Conservation (phyloP, 371 early-diverging fungal species). For the Chytridium lagenaria region DNA sequence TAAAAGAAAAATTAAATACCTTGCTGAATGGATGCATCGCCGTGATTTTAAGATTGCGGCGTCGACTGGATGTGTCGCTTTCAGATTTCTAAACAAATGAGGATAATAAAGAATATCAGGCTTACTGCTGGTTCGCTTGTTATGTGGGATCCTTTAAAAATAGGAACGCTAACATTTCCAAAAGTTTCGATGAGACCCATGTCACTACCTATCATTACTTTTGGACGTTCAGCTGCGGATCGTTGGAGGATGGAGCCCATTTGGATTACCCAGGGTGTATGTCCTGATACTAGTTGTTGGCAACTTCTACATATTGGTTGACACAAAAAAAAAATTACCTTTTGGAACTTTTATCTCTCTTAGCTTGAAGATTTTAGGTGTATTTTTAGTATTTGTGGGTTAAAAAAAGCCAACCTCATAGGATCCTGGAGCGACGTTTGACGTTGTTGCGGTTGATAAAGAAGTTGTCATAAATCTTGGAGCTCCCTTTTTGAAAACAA, state of each 20-base stretch:
- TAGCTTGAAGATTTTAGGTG: too few species aligned
- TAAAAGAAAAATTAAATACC: too few species aligned
- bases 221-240: slow-evolving; percentile 18
- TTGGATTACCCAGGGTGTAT: slow-evolving; percentile 24
- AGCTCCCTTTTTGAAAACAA: slow-evolving; percentile 12
- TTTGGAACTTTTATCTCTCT: not conserved
- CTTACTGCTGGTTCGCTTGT: not conserved
- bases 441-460: not conserved
- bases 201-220: slow-evolving; percentile 24
- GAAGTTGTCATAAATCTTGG: not conserved
- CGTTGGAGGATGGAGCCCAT: slow-evolving; percentile 20
- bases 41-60: slow-evolving; percentile 5
- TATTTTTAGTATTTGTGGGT: too few species aligned
- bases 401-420: slow-evolving; percentile 13
- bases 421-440: slow-evolving; percentile 14
- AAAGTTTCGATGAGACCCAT: slow-evolving; percentile 28
- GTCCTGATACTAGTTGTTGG: not conserved
- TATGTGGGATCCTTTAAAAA: slow-evolving; percentile 3
- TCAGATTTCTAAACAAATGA: slow-evolving; percentile 8
- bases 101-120: not conserved
- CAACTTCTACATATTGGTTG: too few species aligned
- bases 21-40: slow-evolving; percentile 21
- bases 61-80: slow-evolving; percentile 1
- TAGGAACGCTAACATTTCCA: slow-evolving; percentile 20
- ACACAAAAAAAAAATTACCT: too few species aligned